These are phyloP conservation scores for Cicer pinnatifidum DNA, from an alignment of 306 rosid genomes.

Conservation along the genomic window DNA sequence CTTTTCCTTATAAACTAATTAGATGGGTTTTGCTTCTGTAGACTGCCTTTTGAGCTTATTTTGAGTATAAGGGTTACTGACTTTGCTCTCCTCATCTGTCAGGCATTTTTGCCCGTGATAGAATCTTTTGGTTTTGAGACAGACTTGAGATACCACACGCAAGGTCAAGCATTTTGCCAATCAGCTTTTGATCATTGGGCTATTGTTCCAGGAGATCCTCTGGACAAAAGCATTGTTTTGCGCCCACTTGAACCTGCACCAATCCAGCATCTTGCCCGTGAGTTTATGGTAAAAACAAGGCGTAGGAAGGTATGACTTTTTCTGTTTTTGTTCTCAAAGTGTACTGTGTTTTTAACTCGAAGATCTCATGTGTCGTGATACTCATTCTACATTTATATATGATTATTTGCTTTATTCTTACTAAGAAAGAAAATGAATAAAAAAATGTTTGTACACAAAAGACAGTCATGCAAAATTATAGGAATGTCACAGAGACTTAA, in stretches of 20 bases:
- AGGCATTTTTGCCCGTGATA: conserved; percentile 96
- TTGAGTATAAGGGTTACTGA: conserved; percentile 26
- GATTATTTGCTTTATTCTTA: neutral
- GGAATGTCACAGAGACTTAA: neutral
- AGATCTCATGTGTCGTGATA: neutral
- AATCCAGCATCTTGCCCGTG: conserved; percentile 97
- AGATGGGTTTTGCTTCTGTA: conserved; percentile 7
- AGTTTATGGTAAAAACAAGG: conserved; percentile 98
- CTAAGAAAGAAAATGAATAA: neutral
- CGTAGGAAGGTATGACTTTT: conserved; percentile 80
- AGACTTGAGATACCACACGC: conserved; percentile 94
- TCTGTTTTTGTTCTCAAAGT: conserved; percentile 26
- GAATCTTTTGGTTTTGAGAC: conserved; percentile 98
- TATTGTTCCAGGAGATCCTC: conserved; percentile 98
- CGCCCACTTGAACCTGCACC: conserved; percentile 99
- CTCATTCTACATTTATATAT: neutral
- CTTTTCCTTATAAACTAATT: conserved; percentile 8
- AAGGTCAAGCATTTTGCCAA: conserved; percentile 93
- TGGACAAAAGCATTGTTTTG: conserved; percentile 90
- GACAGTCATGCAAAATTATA: neutral
- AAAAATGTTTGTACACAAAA: neutral
- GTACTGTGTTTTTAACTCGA: neutral
- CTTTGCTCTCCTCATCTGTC: conserved; percentile 44
- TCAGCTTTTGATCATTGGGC: conserved; percentile 98
- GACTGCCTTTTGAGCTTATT: neutral